Evolutionary conservation across 345 rosid genomes (phyloP).

Genomic region (Rhodamnia rubescens): DNA sequence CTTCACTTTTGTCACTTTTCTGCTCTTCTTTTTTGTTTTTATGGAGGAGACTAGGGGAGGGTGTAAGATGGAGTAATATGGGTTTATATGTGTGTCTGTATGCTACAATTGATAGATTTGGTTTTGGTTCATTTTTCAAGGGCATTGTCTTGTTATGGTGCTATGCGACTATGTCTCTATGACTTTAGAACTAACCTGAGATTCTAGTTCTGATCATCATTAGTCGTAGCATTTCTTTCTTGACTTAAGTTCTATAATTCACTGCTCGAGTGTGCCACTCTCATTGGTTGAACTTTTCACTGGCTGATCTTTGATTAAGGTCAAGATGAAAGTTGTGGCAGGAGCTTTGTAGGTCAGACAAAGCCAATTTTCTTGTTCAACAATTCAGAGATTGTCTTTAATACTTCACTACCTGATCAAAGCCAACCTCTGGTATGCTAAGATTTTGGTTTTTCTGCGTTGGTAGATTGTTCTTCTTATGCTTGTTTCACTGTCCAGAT

Average conservation of each 20-base stretch:
- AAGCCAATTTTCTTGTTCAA: constrained; percentile 17
- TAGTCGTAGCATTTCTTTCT: not conserved
- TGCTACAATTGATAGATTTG: not conserved
- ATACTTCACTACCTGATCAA: constrained; percentile 10
- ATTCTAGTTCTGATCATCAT: not conserved
- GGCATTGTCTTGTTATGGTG: not conserved
- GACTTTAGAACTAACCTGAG: not conserved
- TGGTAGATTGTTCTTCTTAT: not conserved
- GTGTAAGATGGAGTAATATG: not conserved
- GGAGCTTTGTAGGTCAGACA: constrained; percentile 19
- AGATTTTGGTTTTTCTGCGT: not conserved
- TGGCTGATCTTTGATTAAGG: constrained; percentile 3
- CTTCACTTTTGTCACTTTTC: not conserved
- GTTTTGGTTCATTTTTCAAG: not conserved
- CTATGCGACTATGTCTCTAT: not conserved
- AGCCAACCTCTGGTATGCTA: constrained; percentile 16
- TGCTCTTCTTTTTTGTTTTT: not conserved
- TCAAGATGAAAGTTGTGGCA: constrained; percentile 22
- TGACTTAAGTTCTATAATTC: not conserved
- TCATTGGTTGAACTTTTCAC: not conserved
- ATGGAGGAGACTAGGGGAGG: not conserved
- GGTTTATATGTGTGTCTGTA: not conserved
- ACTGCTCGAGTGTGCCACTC: not conserved
- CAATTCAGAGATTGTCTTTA: constrained; percentile 11
- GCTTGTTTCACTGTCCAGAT: constrained; percentile 12